Conservation (phyloP, 768 basidiomycete genomes). For the Mrakia frigida region DNA sequence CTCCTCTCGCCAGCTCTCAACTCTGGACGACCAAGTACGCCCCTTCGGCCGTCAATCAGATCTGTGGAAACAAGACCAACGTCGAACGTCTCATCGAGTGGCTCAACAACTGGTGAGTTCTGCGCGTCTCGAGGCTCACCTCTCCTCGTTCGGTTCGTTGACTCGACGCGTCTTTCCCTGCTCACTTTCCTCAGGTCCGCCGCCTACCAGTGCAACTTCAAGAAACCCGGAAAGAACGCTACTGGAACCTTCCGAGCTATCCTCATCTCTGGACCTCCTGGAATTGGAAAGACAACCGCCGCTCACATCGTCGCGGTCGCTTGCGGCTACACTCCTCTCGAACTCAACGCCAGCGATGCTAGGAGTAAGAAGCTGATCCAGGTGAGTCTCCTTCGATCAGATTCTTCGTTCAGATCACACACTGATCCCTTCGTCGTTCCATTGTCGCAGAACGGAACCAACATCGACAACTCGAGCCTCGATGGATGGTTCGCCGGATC, state of each 20-base stretch:
- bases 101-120: slow-evolving; percentile 74
- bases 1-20: slow-evolving; percentile 49
- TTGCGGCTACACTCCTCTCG: slow-evolving; percentile 88
- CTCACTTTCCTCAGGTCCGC: slow-evolving; percentile 55
- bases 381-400: slow-evolving; percentile 48
- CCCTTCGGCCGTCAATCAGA: slow-evolving; percentile 75
- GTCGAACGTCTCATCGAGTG: slow-evolving; percentile 84
- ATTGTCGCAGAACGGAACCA: slow-evolving; percentile 75
- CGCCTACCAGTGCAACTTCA: slow-evolving; percentile 70
- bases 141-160: background rate
- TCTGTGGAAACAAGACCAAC: slow-evolving; percentile 89
- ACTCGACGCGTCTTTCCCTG: background rate
- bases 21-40: slow-evolving; percentile 96
- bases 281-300: slow-evolving; percentile 95
- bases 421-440: slow-evolving; percentile 2
- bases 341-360: slow-evolving; percentile 92
- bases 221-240: slow-evolving; percentile 86
- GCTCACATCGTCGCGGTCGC: slow-evolving; percentile 87
- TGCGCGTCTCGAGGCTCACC: background rate
- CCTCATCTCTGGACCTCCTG: slow-evolving; percentile 86
- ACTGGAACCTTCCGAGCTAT: slow-evolving; percentile 83
- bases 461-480: slow-evolving; percentile 79
- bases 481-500: slow-evolving; percentile 61
- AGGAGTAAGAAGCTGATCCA: slow-evolving; percentile 96
- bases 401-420: background rate